Conservation (phyloP, 129 eudicot genomes). For the Ambrosia trifida region DNA sequence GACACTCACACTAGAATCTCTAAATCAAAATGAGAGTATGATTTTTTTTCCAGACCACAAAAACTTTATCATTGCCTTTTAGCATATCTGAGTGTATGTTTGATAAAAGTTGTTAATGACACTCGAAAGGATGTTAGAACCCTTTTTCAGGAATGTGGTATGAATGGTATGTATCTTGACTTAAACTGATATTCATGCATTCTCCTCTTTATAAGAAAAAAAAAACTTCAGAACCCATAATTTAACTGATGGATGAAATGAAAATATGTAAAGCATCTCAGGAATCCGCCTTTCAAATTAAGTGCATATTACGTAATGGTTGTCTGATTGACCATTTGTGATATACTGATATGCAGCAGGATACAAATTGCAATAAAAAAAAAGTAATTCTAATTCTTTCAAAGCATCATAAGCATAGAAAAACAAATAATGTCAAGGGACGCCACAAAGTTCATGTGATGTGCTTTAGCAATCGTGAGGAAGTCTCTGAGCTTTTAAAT, state of each 20-base stretch:
- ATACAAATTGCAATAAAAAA: not conserved
- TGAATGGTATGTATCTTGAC: not conserved
- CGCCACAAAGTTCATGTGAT: not conserved
- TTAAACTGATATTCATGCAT: not conserved
- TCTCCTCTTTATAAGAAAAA: not conserved
- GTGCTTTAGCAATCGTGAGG: not conserved
- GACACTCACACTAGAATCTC: constrained; percentile 1
- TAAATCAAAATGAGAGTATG: not conserved
- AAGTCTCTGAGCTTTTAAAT: not conserved
- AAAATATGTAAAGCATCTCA: not conserved
- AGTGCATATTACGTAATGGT: not conserved
- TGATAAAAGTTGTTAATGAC: not conserved
- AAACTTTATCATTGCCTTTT: not conserved
- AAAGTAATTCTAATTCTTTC: constrained; percentile 1
- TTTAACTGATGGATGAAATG: not conserved
- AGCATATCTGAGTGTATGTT: not conserved
- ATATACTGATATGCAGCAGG: not conserved
- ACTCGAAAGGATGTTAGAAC: not conserved
- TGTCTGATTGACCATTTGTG: not conserved
- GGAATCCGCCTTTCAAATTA: not conserved
- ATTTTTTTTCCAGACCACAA: not conserved
- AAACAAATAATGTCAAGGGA: not conserved
- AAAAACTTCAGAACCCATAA: not conserved
- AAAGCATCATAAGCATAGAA: not conserved
- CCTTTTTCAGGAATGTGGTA: not conserved